A percentile compares a stretch with the other conserved stretches of the same genome.
Evolutionary conservation across 306 rosid species (phyloP).

Genomic region (Castanea sativa): DNA sequence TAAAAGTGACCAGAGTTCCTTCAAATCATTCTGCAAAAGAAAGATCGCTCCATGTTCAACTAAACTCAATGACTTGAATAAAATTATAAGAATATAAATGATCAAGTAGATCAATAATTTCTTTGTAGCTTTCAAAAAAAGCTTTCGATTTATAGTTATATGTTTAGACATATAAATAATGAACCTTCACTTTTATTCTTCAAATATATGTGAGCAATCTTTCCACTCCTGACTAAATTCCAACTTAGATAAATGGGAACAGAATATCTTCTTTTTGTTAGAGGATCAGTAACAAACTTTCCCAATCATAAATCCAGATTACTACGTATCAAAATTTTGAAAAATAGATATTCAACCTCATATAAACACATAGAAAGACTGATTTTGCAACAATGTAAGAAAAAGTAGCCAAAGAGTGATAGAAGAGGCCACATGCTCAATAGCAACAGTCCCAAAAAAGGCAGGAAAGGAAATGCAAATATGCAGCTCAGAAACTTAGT

Average conservation of each 20-base stretch:
- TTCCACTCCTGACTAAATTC: not conserved
- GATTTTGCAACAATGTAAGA: not conserved
- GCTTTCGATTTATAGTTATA: not conserved
- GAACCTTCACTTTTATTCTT: not conserved
- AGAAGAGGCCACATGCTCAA: not conserved
- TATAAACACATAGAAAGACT: not conserved
- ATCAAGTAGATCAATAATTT: not conserved
- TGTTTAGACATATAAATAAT: not conserved
- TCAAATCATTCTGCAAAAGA: conserved; percentile 88
- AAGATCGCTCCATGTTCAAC: conserved; percentile 25
- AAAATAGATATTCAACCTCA: not conserved
- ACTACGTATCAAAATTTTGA: not conserved
- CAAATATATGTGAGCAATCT: not conserved
- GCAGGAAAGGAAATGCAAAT: not conserved
- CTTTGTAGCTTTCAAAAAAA: not conserved
- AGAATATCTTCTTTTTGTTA: not conserved
- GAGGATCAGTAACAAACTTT: not conserved
- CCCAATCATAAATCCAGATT: not conserved
- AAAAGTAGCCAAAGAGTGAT: not conserved
- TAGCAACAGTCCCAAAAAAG: not conserved
- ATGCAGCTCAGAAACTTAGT: conserved; percentile 3
- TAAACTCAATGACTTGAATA: not conserved
- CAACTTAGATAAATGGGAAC: not conserved
- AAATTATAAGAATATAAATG: not conserved
- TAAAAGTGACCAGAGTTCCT: conserved; percentile 97